These are phyloP conservation scores for Trichophyton simii DNA, from an alignment of 2,329 filamentous ascomycete species.

Conservation along the genomic window DNA sequence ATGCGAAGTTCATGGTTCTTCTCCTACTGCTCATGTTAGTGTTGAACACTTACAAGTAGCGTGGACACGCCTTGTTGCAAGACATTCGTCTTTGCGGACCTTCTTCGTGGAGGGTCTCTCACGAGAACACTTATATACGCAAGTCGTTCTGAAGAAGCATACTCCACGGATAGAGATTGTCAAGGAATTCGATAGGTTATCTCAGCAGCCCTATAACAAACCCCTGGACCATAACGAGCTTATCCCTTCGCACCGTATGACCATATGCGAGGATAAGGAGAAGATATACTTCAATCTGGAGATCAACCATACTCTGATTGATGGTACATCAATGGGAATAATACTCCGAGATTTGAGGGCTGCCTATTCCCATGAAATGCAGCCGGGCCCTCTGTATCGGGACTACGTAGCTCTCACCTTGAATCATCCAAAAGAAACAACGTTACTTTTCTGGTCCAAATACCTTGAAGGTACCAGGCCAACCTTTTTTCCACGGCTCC, in stretches of 20 bases:
- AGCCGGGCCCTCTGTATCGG: background rate
- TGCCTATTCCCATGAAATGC: conserved; percentile 20
- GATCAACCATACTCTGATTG: conserved; percentile 33
- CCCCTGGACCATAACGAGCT: background rate
- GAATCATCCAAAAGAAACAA: background rate
- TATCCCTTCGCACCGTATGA: background rate
- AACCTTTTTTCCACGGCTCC: conserved; percentile 9
- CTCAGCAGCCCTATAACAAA: background rate
- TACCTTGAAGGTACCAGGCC: conserved; percentile 17
- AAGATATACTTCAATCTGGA: conserved; percentile 19
- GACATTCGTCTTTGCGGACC: background rate
- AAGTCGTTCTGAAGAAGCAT: background rate
- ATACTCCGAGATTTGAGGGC: conserved; percentile 25
- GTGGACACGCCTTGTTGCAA: background rate
- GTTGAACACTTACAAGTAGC: background rate
- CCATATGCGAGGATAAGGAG: too few relatives aligned
- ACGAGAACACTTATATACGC: background rate
- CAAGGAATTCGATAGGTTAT: background rate
- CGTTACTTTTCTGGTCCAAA: conserved; percentile 16
- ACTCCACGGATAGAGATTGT: background rate
- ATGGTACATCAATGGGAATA: conserved; percentile 31
- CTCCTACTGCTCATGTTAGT: too few relatives aligned
- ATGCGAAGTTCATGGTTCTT: background rate
- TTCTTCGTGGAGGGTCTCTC: background rate
- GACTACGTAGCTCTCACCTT: conserved; percentile 26